Evolutionary conservation across 306 rosid species (phyloP).

Genomic region (Neltuma alba): DNA sequence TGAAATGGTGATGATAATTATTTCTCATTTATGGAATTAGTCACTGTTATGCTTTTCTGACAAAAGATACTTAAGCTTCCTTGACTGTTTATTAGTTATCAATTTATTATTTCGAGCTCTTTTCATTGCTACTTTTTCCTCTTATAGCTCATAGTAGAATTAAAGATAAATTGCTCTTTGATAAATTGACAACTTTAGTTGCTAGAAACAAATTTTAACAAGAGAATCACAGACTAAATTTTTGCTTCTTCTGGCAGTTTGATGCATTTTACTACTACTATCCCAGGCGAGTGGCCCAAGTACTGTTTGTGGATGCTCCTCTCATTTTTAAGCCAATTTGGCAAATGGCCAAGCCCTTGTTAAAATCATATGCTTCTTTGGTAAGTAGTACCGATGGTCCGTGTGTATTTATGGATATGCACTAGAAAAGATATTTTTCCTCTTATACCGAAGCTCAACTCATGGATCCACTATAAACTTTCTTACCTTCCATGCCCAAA

Average conservation of each 20-base stretch:
- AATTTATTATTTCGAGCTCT: neutral
- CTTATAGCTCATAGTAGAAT: neutral
- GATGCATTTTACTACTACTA: slow-evolving; percentile 86
- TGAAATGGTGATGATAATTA: neutral
- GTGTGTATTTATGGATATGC: slow-evolving; percentile 19
- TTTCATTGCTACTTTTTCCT: neutral
- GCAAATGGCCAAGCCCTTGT: slow-evolving; percentile 76
- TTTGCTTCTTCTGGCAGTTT: slow-evolving; percentile 61
- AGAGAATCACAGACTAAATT: slow-evolving; percentile 6
- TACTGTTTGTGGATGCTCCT: slow-evolving; percentile 90
- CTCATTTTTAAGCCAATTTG: slow-evolving; percentile 87
- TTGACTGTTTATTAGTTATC: neutral
- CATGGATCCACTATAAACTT: slow-evolving; percentile 11
- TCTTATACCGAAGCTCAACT: neutral
- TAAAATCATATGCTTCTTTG: slow-evolving; percentile 85
- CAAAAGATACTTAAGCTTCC: neutral
- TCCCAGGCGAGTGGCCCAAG: slow-evolving; percentile 80
- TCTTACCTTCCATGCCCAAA: neutral
- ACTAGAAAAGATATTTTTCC: neutral
- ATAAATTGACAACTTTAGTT: slow-evolving; percentile 1
- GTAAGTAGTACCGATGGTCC: slow-evolving; percentile 46
- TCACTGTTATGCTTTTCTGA: neutral
- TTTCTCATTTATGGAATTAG: neutral
- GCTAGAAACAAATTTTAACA: slow-evolving; percentile 19
- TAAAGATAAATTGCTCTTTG: neutral